phyloP scores from a whole-genome alignment of 2,329 filamentous ascomycete genomes.

The Alternaria conjuncta region DNA sequence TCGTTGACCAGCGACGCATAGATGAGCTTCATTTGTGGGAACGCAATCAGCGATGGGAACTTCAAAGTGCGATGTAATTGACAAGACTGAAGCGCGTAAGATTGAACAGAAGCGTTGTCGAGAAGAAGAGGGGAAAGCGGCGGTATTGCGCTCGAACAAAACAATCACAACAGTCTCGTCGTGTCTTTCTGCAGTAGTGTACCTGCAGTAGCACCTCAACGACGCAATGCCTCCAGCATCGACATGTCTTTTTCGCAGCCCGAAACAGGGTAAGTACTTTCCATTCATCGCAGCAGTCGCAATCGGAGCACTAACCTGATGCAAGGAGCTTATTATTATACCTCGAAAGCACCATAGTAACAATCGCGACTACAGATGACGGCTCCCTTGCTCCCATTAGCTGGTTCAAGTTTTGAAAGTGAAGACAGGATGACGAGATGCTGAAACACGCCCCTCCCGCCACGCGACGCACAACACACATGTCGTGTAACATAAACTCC shows the following conservation, averaged over 20 bases:
- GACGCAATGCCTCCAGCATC: slow-evolving; percentile 8
- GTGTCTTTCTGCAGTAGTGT: slow-evolving; percentile 22
- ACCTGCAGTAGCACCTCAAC: slow-evolving; percentile 28
- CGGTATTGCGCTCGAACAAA: slow-evolving; percentile 3
- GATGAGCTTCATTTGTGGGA: background rate
- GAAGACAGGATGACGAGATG: background rate
- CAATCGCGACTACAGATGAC: background rate
- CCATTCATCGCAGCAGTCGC: background rate
- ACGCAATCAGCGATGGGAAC: slow-evolving; percentile 12
- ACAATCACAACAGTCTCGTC: slow-evolving; percentile 16
- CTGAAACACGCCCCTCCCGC: background rate
- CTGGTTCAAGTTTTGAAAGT: accelerated
- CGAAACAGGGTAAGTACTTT: background rate
- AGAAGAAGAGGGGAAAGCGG: background rate
- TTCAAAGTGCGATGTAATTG: background rate
- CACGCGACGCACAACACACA: background rate
- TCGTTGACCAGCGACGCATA: slow-evolving; percentile 28
- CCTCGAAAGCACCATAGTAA: accelerated
- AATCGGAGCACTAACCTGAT: background rate
- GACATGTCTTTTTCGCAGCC: slow-evolving; percentile 5
- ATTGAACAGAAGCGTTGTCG: background rate
- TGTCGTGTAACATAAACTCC: background rate
- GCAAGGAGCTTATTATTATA: background rate
- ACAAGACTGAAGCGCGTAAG: background rate
- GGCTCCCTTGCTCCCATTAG: accelerated